Percentiles rank a stretch among this genome's conserved stretches.
These are phyloP conservation scores for Mycena crocata DNA, from an alignment of 768 basidiomycete genomes.

Conservation along the genomic window DNA sequence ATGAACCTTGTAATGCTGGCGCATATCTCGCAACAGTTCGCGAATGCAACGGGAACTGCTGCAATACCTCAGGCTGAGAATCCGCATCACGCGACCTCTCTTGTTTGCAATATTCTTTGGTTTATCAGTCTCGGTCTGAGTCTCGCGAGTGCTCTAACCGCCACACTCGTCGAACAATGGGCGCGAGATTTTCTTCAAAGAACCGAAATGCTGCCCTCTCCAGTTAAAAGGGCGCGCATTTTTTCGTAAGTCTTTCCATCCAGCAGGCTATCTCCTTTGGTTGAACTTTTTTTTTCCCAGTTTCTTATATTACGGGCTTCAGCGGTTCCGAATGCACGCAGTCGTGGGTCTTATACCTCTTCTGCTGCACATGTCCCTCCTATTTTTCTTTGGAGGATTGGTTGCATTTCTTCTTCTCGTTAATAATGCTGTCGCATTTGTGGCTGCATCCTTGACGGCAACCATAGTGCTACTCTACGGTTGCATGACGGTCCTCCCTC, in stretches of 20 bases:
- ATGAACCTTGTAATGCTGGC: background rate
- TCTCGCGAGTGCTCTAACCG: constrained; percentile 28
- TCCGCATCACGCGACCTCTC: background rate
- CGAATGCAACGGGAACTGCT: background rate
- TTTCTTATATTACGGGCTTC: constrained; percentile 15
- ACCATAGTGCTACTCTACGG: constrained; percentile 15
- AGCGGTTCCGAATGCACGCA: constrained; percentile 32
- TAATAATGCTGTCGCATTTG: constrained; percentile 16
- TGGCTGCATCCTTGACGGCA: constrained; percentile 2
- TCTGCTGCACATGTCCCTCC: constrained; percentile 31
- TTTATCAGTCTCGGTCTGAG: constrained; percentile 34
- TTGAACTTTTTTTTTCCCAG: background rate
- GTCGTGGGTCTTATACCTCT: constrained; percentile 24
- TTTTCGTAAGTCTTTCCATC: constrained; percentile 21
- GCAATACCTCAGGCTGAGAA: background rate
- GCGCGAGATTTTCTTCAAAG: constrained; percentile 23
- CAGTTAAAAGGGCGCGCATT: constrained; percentile 29
- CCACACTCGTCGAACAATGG: constrained; percentile 32
- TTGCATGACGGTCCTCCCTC: constrained; percentile 21
- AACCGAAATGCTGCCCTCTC: constrained; percentile 27
- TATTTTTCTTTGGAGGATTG: constrained; percentile 31
- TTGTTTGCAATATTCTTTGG: constrained; percentile 32
- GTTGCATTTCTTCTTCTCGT: constrained; percentile 26
- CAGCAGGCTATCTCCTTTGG: background rate
- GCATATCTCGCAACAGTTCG: constrained; percentile 12